phyloP scores from a whole-genome alignment of 2,329 filamentous ascomycete genomes.

The Trichoderma koningii region DNA sequence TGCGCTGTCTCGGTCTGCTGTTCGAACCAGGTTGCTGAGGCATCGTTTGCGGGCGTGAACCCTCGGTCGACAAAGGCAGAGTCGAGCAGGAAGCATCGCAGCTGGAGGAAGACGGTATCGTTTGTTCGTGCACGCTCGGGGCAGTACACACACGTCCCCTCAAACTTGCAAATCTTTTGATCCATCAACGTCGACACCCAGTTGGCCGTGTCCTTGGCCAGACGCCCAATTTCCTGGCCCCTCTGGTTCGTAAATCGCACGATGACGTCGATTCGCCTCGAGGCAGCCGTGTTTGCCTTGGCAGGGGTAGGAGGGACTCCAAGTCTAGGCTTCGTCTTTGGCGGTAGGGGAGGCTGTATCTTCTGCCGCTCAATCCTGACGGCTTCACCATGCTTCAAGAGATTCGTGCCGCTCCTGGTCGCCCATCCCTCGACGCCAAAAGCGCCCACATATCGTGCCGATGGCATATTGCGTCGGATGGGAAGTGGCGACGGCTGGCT shows the following conservation, averaged over 20 bases:
- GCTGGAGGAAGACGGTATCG: slow-evolving; percentile 90
- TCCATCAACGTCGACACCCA: slow-evolving; percentile 95
- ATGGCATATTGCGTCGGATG: slow-evolving; percentile 39
- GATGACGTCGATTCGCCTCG: slow-evolving; percentile 77
- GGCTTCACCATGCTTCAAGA: slow-evolving; percentile 79
- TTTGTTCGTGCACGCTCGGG: slow-evolving; percentile 84
- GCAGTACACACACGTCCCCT: slow-evolving; percentile 84
- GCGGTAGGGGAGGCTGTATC: slow-evolving; percentile 59
- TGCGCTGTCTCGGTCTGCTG: slow-evolving; percentile 78
- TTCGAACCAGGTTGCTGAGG: slow-evolving; percentile 74
- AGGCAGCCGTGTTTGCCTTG: slow-evolving; percentile 51
- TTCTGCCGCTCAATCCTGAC: slow-evolving; percentile 86
- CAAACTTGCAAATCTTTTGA: slow-evolving; percentile 83
- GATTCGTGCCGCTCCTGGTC: slow-evolving; percentile 74
- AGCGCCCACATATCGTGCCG: slow-evolving; percentile 76
- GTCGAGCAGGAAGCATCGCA: slow-evolving; percentile 74
- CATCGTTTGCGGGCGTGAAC: slow-evolving; percentile 68
- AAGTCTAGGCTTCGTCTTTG: slow-evolving; percentile 49
- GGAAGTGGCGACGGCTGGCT: slow-evolving; percentile 26
- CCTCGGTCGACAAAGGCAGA: slow-evolving; percentile 67
- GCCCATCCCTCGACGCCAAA: slow-evolving; percentile 93
- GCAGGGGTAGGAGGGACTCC: slow-evolving; percentile 40
- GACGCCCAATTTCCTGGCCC: slow-evolving; percentile 80
- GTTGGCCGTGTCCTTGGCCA: slow-evolving; percentile 82
- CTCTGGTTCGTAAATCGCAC: slow-evolving; percentile 83